A percentile compares a stretch with the other conserved stretches of the same genome.
phyloP scores from a whole-genome alignment of 345 rosid genomes.

The Carallia pectinifolia region DNA sequence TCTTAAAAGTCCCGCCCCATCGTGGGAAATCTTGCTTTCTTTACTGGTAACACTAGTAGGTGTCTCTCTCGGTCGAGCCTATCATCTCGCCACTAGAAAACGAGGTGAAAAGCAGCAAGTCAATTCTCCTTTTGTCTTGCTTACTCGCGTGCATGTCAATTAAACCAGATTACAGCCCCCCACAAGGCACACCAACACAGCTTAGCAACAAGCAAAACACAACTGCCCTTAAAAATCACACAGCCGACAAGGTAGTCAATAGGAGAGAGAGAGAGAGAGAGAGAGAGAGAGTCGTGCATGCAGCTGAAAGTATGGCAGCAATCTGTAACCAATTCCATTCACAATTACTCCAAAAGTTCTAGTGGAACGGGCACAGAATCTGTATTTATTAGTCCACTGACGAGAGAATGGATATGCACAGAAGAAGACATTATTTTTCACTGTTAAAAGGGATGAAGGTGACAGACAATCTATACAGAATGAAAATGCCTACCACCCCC shows the following conservation, averaged over 20 bases:
- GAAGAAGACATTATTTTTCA: background rate
- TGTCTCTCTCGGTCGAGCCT: background rate
- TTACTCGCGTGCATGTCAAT: background rate
- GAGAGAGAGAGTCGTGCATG: background rate
- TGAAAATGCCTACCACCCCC: slow-evolving; percentile 14
- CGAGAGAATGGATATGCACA: slow-evolving; percentile 34
- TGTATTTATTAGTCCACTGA: slow-evolving; percentile 32
- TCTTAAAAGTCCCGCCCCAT: background rate
- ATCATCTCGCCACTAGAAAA: too few species aligned
- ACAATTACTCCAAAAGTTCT: slow-evolving; percentile 8
- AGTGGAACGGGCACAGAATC: slow-evolving; percentile 13
- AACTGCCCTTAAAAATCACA: background rate
- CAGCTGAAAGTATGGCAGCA: background rate
- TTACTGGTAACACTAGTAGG: too few species aligned
- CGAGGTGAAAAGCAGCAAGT: background rate
- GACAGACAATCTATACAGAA: slow-evolving; percentile 35
- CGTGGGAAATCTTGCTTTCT: too few species aligned
- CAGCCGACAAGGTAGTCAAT: too few species aligned
- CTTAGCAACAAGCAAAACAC: background rate
- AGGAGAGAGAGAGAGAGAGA: background rate
- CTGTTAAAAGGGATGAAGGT: slow-evolving; percentile 4
- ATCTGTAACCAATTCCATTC: slow-evolving; percentile 15
- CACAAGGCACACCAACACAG: background rate
- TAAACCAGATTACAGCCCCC: background rate
- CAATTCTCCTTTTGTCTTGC: background rate